These are phyloP conservation scores for Gracilaria domingensis DNA, from an alignment of 23 red algal genomes.

Conservation along the genomic window DNA sequence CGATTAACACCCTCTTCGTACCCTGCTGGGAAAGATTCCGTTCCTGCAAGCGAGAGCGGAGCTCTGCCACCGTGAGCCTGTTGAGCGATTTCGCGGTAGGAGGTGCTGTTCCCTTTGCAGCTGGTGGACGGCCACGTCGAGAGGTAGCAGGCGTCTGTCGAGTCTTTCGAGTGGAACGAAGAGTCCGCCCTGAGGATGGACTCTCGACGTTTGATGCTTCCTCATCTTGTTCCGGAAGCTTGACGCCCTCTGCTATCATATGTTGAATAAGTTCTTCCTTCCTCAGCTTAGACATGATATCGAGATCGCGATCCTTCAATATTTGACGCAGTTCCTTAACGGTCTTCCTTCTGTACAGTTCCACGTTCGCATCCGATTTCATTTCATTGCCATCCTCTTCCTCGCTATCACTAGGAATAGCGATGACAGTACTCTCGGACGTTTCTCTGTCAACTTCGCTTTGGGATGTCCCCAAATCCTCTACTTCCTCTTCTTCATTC, in stretches of 20 bases:
- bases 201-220: neutral
- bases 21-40: conserved; percentile 5
- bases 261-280: conserved; percentile 59
- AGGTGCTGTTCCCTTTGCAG: neutral
- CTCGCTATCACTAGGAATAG: neutral
- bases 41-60: conserved; percentile 16
- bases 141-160: conserved; percentile 13
- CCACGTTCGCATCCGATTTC: neutral
- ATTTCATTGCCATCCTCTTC: neutral
- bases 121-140: neutral
- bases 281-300: conserved; percentile 27
- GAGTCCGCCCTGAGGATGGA: neutral
- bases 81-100: neutral
- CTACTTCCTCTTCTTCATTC: neutral
- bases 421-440: neutral
- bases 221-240: neutral
- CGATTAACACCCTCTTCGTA: conserved; percentile 17
- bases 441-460: neutral
- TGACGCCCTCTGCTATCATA: conserved; percentile 16
- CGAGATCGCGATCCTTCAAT: conserved; percentile 5
- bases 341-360: conserved; percentile 50
- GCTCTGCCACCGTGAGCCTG: conserved; percentile 7
- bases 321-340: conserved; percentile 59
- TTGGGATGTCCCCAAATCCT: neutral
- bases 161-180: neutral